Base-by-base conservation (phyloP, 148 eudicot species). In the Heliamphora exappendiculata region DNA sequence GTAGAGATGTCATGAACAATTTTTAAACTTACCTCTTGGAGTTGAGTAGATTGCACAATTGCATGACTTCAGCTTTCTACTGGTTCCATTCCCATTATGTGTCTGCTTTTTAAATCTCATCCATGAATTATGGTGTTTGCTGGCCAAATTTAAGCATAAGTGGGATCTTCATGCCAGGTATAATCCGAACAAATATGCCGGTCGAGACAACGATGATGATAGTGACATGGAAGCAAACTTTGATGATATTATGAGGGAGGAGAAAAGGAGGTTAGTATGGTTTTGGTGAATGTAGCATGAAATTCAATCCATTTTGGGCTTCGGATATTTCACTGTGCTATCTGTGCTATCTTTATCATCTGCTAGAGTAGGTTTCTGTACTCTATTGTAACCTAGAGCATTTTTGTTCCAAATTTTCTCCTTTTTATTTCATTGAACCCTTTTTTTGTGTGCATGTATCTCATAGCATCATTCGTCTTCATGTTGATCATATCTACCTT, bases 161-260 rank as follows among this genome's bases (percentile, higher is more conserved):
- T 70, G 44, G 42, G 66, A 16, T 45, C 50, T 44, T 54, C 19
- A 58, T 78, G 70, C 79, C 85, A 90, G 94, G 76, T 86, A 90
- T 82, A 75, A 88, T 82, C 94, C 89, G 12, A 74, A 54, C 28
- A 83, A 75, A 59, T 86, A 79, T 77, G 53, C 29, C 7, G 81
- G 47, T 45, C 41, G 41, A 3, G 84, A 82, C 26, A 86, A 82
- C 47, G 90, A 82, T 1, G 97, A 88, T 64, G 78, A 57, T 36
- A 78, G 82, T 67, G 83, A 84, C 81, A 92, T 92, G 98, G 98
- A 87, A 81, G 96, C 84, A 11, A 82, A 73, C 76, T 95, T 88
- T 50, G 80, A 84, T 17, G 81, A 86, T 19, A 89, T 92, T 58
- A 29, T 51, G 83, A 41, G 17, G 75, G 98, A 92, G 81, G 98